These are phyloP conservation scores for Phytopythium mirpurense DNA, from an alignment of 352 stramenopile species.

Conservation along the genomic window DNA sequence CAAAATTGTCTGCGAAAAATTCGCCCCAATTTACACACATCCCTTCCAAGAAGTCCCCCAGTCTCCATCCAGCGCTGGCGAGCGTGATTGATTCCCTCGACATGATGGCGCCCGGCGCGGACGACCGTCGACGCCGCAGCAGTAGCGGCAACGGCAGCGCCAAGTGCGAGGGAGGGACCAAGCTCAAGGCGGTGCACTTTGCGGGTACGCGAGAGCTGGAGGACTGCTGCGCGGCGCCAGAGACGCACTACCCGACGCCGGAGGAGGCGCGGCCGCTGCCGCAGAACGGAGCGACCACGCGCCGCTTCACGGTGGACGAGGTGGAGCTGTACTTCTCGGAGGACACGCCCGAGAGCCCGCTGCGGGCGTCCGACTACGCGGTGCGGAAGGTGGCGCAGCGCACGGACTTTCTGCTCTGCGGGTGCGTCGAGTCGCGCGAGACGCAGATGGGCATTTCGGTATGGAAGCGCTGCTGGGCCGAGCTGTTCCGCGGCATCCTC, in stretches of 20 bases:
- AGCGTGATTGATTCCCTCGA: too few relatives aligned
- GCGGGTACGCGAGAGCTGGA: constrained; percentile 33
- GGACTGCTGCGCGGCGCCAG: constrained; percentile 17
- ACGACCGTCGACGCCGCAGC: neutral
- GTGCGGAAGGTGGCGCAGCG: constrained; percentile 42
- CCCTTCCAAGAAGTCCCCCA: too few relatives aligned
- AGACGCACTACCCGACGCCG: constrained; percentile 48
- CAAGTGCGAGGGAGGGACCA: neutral
- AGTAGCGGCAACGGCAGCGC: neutral
- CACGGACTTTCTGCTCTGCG: constrained; percentile 46
- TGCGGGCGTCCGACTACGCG: constrained; percentile 33
- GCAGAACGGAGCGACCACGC: constrained; percentile 36
- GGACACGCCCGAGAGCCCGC: constrained; percentile 25
- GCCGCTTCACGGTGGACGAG: constrained; percentile 55
- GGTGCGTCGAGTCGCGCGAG: constrained; percentile 38
- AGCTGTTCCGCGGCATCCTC: constrained; percentile 66
- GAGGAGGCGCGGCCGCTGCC: constrained; percentile 23
- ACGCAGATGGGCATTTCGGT: constrained; percentile 35
- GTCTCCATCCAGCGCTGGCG: too few relatives aligned
- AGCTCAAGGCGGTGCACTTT: constrained; percentile 43
- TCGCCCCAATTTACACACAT: too few relatives aligned
- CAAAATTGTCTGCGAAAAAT: too few relatives aligned
- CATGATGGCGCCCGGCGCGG: too few relatives aligned
- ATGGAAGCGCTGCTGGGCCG: constrained; percentile 56
- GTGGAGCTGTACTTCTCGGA: constrained; percentile 65